phyloP scores from a whole-genome alignment of 148 eudicot species.

The Cornus florida region DNA sequence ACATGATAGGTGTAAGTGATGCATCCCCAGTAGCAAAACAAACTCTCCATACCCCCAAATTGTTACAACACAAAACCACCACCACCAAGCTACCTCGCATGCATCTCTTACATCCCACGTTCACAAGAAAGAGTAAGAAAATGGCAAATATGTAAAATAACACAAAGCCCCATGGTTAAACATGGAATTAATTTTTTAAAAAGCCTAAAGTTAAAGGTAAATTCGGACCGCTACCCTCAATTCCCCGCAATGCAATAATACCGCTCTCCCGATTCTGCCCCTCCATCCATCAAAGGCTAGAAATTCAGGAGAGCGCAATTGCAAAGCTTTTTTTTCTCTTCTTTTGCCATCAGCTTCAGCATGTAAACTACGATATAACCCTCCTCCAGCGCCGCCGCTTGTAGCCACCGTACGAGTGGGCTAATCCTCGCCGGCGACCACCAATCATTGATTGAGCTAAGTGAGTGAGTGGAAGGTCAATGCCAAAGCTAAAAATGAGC shows the following conservation, averaged over 20 bases:
- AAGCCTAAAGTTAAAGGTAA: conserved; percentile 21
- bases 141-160: neutral
- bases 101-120: conserved; percentile 77
- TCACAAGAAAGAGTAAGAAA: neutral
- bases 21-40: conserved; percentile 59
- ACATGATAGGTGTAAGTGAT: conserved; percentile 63
- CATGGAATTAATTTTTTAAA: neutral
- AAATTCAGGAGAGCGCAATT: conserved; percentile 69
- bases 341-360: conserved; percentile 1
- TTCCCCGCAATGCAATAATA: conserved; percentile 90
- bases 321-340: conserved; percentile 42
- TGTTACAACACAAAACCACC: too few species aligned
- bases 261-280: conserved; percentile 63
- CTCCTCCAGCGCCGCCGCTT: conserved; percentile 18
- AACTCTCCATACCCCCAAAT: neutral
- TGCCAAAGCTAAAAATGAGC: conserved; percentile 1
- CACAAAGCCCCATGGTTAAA: conserved; percentile 8
- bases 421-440: conserved; percentile 10
- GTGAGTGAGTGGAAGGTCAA: neutral
- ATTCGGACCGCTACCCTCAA: conserved; percentile 97
- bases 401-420: conserved; percentile 8
- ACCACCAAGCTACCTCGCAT: conserved; percentile 47
- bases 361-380: conserved; percentile 19
- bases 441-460: conserved; percentile 3
- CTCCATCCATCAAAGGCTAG: conserved; percentile 20